Evolutionary conservation across 352 stramenopile genomes (phyloP).

Genomic region (Globisporangium nagaii): DNA sequence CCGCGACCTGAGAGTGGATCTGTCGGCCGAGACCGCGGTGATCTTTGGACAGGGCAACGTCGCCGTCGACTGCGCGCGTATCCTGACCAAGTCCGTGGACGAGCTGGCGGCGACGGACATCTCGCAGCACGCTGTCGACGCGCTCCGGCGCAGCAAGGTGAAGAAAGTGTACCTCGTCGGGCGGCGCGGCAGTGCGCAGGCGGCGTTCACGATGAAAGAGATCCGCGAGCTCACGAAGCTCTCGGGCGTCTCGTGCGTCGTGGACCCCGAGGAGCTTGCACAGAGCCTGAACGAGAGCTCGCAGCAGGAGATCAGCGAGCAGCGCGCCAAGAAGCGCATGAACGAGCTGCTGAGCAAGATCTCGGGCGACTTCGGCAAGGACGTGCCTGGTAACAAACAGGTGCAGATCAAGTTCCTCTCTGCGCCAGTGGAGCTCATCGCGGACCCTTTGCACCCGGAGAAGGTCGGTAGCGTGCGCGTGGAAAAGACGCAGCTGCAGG

Average conservation of each 20-base stretch:
- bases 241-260: slow-evolving; percentile 70
- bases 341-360: slow-evolving; percentile 72
- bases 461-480: slow-evolving; percentile 69
- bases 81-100: slow-evolving; percentile 90
- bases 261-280: slow-evolving; percentile 87
- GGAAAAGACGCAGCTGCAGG: slow-evolving; percentile 87
- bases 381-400: slow-evolving; percentile 24
- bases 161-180: slow-evolving; percentile 90
- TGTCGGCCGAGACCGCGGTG: slow-evolving; percentile 78
- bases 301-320: slow-evolving; percentile 81
- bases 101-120: slow-evolving; percentile 93
- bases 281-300: slow-evolving; percentile 79
- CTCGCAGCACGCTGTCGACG: slow-evolving; percentile 82
- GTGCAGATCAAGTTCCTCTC: slow-evolving; percentile 91
- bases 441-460: slow-evolving; percentile 37
- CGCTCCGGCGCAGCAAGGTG: slow-evolving; percentile 56
- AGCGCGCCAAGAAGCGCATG: slow-evolving; percentile 83
- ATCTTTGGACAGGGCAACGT: slow-evolving; percentile 98
- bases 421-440: slow-evolving; percentile 73
- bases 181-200: slow-evolving; percentile 93
- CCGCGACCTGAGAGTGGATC: slow-evolving; percentile 69
- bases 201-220: slow-evolving; percentile 98
- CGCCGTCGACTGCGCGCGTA: slow-evolving; percentile 94
- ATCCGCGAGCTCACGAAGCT: slow-evolving; percentile 88
- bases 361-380: slow-evolving; percentile 26